Base-by-base conservation (phyloP, 2,329 filamentous ascomycete species). In the Ophiostoma sp. region DNA sequence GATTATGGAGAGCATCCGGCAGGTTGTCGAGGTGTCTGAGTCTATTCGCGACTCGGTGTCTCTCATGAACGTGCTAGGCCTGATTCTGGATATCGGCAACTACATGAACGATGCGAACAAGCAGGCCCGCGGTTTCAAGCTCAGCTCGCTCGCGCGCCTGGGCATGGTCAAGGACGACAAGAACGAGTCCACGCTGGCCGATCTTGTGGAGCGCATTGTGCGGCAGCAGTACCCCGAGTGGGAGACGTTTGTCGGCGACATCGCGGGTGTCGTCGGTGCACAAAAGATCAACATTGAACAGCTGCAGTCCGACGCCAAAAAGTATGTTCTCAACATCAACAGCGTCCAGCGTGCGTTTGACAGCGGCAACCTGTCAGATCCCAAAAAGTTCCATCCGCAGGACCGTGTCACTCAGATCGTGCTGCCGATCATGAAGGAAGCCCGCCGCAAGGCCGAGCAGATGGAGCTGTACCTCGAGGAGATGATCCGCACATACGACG, bases 31-130 rank as follows among this genome's bases (percentile, higher is more conserved):
- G 42, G 93, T 97, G 8, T 94, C 93, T 4, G 94, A 98, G 79
- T 91, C 92, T 9, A 81, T 99, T 67, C 87, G 94, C 64, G 93
- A 96, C 76, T 97, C 93, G 1, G 92, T 96, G 40, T 90, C 92
- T 40, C 81, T 99, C 74, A 97, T 98, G 89, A 97, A 96, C 73
- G 93, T 99, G 64, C 86, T 99, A 68, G 93, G 94, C 69, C 84
- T 98, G 71, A 99, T 99, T 78, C 82, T 99, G 74, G 94, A 97
- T 78, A 97, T 99, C 75, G 95, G 95, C 78, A 99, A 99, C 79
- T 99, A 97, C 84, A 99, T 99, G 95, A 99, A 99, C 82, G 95
- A 98, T 76, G 90, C 93, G 68, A 98, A 97, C 81, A 99, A 99
- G 81, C 95, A 98, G 80, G 95, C 95, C 4, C 91, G 90, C 69